Evolutionary conservation across 371 early-diverging fungal genomes (phyloP).

Genomic region (Mortierella sp.): DNA sequence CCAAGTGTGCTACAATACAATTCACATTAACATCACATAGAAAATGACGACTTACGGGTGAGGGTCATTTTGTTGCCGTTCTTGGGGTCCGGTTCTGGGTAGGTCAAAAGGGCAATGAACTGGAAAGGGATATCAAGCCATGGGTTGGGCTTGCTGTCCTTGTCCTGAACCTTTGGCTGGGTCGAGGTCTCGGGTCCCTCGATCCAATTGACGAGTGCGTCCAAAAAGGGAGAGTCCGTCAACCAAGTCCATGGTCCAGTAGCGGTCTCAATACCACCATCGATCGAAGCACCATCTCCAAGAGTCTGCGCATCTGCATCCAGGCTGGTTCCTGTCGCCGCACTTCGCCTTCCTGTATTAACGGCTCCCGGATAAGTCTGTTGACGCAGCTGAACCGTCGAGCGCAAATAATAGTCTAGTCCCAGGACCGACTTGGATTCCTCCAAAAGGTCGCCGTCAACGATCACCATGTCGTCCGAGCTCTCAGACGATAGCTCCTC

Average conservation of each 20-base stretch:
- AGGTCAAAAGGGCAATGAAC: slow-evolving; percentile 61
- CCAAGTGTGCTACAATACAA: neutral
- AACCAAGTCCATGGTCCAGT: slow-evolving; percentile 36
- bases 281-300: slow-evolving; percentile 5
- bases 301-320: neutral
- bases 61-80: slow-evolving; percentile 56
- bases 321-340: neutral
- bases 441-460: slow-evolving; percentile 20
- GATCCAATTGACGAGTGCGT: slow-evolving; percentile 49
- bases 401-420: neutral
- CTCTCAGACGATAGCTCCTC: slow-evolving; percentile 42
- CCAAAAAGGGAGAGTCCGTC: slow-evolving; percentile 42
- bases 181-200: slow-evolving; percentile 36
- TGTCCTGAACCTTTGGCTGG: slow-evolving; percentile 34
- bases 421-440: slow-evolving; percentile 15
- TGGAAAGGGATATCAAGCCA: slow-evolving; percentile 59
- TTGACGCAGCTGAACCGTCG: neutral
- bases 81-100: slow-evolving; percentile 61
- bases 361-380: slow-evolving; percentile 17
- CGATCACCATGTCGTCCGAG: slow-evolving; percentile 39
- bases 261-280: neutral
- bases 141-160: slow-evolving; percentile 49
- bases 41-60: slow-evolving; percentile 55
- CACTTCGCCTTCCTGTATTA: neutral
- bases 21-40: neutral